Evolutionary conservation across 192 early-diverging fungal genomes (phyloP), one percentile per base, ranked within the genome.

Genomic region (Backusella circina): DNA sequence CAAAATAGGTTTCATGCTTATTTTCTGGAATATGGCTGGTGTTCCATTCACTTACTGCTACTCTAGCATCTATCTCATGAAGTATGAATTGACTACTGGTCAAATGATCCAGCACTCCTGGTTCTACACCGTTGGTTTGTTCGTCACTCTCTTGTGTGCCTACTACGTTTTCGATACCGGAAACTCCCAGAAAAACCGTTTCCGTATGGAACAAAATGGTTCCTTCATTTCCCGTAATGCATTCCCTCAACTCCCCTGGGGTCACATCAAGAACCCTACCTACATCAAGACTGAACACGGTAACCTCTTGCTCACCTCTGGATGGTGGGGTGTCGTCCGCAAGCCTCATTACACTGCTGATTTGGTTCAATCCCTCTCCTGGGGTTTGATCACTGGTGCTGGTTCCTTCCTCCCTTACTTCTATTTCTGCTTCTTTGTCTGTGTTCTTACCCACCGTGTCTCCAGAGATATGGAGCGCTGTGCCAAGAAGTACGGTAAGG

Each of bases 391-490:
- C 26, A 88, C 90, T 37, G 94, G 94, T 23, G 92, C 93, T 76
- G 84, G 74, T n/a, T 88, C 90, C 3, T 84, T 90, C 18, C 88
- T 98, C 74, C 89, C 95, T 6, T 98, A 93, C 88, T 96, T 98
- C 79, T 96, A 96, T 77, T 84, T 90, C n/a, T 79, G 86, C 54
- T 98, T 96, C 86, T 98, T 98, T 81, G 76, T 89, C 18, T 84
- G 91, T 18, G 86, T 98, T 28, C 86, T 98, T 16, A 77, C 92
- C 39, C 96, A 98, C 83, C 93, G 96, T 73, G 91, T 90, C 36
- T 79, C 83, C 72, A 87, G 96, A 36, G 96, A 98, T 81, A 95
- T 96, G 83, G 83, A 89, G 75, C 90, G 91, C 72, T 98, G 96
- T 82, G 83, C 90, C 35, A 85, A 84, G 26, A 98, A 98, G 83